phyloP scores from a whole-genome alignment of 495 filamentous ascomycete genomes.

The Cladorrhinum samala region DNA sequence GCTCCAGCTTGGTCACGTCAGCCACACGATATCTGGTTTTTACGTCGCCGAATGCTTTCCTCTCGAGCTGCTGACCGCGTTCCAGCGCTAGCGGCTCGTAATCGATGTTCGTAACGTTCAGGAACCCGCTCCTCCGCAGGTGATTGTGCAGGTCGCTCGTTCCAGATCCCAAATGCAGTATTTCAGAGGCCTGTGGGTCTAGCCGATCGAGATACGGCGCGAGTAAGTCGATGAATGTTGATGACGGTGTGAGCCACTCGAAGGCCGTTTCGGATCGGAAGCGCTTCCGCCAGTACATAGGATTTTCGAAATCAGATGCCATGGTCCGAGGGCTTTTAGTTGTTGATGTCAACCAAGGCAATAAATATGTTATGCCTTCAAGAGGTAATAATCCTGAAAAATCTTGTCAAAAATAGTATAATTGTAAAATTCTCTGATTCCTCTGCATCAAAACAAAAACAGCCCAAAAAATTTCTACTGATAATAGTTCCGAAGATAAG shows the following conservation, averaged over 20 bases:
- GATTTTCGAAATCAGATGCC: slow-evolving; percentile 31
- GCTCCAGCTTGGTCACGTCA: slow-evolving; percentile 29
- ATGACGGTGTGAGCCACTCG: slow-evolving; percentile 36
- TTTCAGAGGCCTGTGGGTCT: slow-evolving; percentile 3
- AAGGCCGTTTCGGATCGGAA: slow-evolving; percentile 32
- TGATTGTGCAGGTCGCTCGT: slow-evolving; percentile 38
- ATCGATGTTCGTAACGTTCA: slow-evolving; percentile 36
- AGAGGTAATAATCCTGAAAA: too few species aligned
- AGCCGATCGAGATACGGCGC: slow-evolving; percentile 22
- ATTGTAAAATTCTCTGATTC: too few species aligned
- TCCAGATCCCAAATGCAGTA: slow-evolving; percentile 37
- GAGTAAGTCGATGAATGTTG: slow-evolving; percentile 28
- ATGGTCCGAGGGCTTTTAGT: too few species aligned
- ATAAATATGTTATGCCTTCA: too few species aligned
- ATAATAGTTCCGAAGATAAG: too few species aligned
- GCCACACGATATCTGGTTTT: slow-evolving; percentile 29
- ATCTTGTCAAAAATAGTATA: too few species aligned
- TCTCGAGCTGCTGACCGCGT: slow-evolving; percentile 28
- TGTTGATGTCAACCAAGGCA: too few species aligned
- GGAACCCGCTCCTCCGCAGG: slow-evolving; percentile 25
- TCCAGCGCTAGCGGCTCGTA: slow-evolving; percentile 37
- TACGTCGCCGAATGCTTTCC: slow-evolving; percentile 28
- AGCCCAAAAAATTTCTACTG: too few species aligned
- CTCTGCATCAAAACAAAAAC: too few species aligned
- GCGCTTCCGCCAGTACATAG: slow-evolving; percentile 36